Evolutionary conservation across 2,329 filamentous ascomycete species (phyloP), one percentile per base, ranked within the genome.

Genomic region (Seiridium cupressi): DNA sequence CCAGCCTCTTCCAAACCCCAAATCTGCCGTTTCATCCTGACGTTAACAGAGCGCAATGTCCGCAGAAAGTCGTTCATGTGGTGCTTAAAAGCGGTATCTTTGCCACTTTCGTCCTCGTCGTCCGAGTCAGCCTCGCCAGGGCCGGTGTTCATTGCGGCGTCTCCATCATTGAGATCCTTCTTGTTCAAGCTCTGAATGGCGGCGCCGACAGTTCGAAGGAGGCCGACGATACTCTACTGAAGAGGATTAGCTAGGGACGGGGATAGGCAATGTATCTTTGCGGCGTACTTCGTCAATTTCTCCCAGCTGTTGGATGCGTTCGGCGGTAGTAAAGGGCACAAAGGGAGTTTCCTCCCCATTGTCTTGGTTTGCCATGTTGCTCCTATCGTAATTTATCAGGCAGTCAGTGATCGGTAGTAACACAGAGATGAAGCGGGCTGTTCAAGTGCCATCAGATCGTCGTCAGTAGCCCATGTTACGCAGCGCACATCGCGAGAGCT

Each of bases 1-100:
- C 86, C 85, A 0, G 90, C 91, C 74, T 96, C 92, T 73, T 96
- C 91, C 3, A 96, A 79, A 0, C 90, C 91, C 71, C 89, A 88
- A 51, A 93, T 89, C 70, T 93, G 89, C 44, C 89, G 82, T 62
- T 90, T 89, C 57, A 96, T 84, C 51, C 86, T 81, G 9, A 93
- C 89, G 69, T 92, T 89, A 55, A 95, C 84, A 5, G 83, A 84
- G 63, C 92, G 91, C 3, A 97, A 80, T 2, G 88, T 87, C 1
- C 82, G 81, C 65, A 95, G 87, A 73, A 94, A 95, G 6, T 85
- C 81, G 57, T 83, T 83, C 65, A 84, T 87, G 1, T 85, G 83
- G 3, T 78, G 73, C 65, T 88, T 84, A 71, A 88, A 88, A 34
- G 79, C 76, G 9, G 79, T 84, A 51, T 86, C 83, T 44, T 85